Base-by-base conservation (phyloP, 192 early-diverging fungal species). In the Neocallimastix lanati region DNA sequence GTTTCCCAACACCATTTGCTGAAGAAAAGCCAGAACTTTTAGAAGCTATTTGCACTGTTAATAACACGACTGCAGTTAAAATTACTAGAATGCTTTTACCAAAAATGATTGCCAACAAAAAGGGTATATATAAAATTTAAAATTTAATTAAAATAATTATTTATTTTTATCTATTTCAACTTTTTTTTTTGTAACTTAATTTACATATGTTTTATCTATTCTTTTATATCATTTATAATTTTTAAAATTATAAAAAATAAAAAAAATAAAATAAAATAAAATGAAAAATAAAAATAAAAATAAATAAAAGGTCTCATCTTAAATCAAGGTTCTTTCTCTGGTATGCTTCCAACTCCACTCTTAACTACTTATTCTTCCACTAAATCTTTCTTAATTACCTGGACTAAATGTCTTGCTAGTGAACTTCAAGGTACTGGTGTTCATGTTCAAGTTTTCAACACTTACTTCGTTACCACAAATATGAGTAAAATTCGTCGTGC, bases 401-500 rank as follows among this genome's bases (percentile, higher is more conserved):
- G 94, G 91, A 95, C 93, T 77, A 91, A 93, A 85, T 29, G 79
- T 77, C 85, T 99, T 77, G 95, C 91, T 28, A 86, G 90, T 28
- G 97, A 99, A 83, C 82, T 94, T 33, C 84, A 87, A 29, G 81
- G 85, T 12, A 83, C 87, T 28, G 91, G 91, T 67, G 88, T 99
- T 28, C 85, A 92, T 28, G 96, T 99, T 30, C 91, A 99, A 88
- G 92, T 95, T 85, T 81, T 97, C 81, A 96, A 96, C 83, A 95
- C 95, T 28, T 98, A 94, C 86, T 99, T 97, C 92, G 96, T 99
- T 81, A 90, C 92, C 78, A 94, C 97, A 15, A 88, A 90, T 77
- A 98, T 99, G 97, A 92, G 92, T 80, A 98, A 97, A 87, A 96
- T 97, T 78, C 84, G 93, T 76, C 50, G 50, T n/a, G 50, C 50